These are phyloP conservation scores for Chimonanthus salicifolius DNA, from an alignment of 164 flowering plant genomes.

Conservation along the genomic window DNA sequence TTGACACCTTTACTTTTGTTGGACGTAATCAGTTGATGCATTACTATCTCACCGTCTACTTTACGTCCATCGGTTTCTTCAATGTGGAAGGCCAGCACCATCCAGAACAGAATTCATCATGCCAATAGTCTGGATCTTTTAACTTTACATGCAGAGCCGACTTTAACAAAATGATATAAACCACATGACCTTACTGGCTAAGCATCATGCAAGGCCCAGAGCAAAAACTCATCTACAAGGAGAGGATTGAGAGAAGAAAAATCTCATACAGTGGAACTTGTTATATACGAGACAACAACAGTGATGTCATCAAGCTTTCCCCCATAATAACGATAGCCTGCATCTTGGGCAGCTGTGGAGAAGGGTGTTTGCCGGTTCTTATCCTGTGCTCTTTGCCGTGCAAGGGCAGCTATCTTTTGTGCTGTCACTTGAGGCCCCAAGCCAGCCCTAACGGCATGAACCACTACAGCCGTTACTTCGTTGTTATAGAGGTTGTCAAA, in stretches of 20 bases:
- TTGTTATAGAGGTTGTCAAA: conserved; percentile 88
- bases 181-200: no score
- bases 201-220: no score
- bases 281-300: conserved; percentile 75
- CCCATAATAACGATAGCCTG: conserved; percentile 86
- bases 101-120: no score
- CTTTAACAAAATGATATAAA: no score
- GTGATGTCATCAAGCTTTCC: conserved; percentile 95
- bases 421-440: conserved; percentile 88
- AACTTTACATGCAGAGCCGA: no score
- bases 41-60: no score
- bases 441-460: conserved; percentile 78
- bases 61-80: no score
- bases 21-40: no score
- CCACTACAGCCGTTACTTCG: conserved; percentile 84
- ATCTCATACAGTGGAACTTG: conserved; percentile 30
- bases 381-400: conserved; percentile 86
- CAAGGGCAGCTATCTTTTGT: conserved; percentile 90
- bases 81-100: no score
- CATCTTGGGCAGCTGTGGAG: conserved; percentile 93
- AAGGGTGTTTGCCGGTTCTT: conserved; percentile 84
- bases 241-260: neutral
- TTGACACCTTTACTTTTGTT: no score
- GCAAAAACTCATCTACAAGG: no score
- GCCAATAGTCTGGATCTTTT: no score